Evolutionary conservation across 768 basidiomycete species (phyloP).

Genomic region (Mycena capillaripes): DNA sequence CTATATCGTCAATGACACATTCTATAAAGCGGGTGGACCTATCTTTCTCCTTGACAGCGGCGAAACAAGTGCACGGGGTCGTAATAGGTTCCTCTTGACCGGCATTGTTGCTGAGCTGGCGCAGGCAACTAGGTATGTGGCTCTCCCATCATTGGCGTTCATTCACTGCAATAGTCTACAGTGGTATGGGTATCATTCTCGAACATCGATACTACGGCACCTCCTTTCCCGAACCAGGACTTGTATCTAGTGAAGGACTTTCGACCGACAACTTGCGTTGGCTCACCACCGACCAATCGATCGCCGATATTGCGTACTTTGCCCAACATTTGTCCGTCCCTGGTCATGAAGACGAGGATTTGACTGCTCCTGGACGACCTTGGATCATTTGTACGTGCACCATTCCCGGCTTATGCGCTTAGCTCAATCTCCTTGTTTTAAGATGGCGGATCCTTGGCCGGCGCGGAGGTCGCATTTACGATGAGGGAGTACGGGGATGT

Average conservation of each 20-base stretch:
- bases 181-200: slow-evolving; percentile 28
- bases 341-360: slow-evolving; percentile 27
- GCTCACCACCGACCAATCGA: slow-evolving; percentile 30
- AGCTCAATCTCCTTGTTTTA: background rate
- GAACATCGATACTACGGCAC: slow-evolving; percentile 33
- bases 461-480: slow-evolving; percentile 27
- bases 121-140: slow-evolving; percentile 22
- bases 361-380: slow-evolving; percentile 26
- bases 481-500: slow-evolving; percentile 21
- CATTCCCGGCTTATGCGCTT: background rate
- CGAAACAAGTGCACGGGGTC: slow-evolving; percentile 27
- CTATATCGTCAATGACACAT: slow-evolving; percentile 32
- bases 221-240: slow-evolving; percentile 18
- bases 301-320: slow-evolving; percentile 33
- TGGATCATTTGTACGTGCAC: slow-evolving; percentile 26
- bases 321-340: slow-evolving; percentile 21
- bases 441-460: slow-evolving; percentile 31
- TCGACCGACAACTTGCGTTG: slow-evolving; percentile 32
- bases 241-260: slow-evolving; percentile 16
- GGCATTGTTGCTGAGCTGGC: slow-evolving; percentile 27
- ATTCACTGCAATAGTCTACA: background rate
- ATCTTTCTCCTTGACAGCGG: slow-evolving; percentile 32
- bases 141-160: background rate
- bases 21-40: slow-evolving; percentile 30
- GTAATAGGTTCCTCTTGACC: slow-evolving; percentile 18